Evolutionary conservation across 306 rosid genomes (phyloP).

Genomic region (Begonia masoniana): DNA sequence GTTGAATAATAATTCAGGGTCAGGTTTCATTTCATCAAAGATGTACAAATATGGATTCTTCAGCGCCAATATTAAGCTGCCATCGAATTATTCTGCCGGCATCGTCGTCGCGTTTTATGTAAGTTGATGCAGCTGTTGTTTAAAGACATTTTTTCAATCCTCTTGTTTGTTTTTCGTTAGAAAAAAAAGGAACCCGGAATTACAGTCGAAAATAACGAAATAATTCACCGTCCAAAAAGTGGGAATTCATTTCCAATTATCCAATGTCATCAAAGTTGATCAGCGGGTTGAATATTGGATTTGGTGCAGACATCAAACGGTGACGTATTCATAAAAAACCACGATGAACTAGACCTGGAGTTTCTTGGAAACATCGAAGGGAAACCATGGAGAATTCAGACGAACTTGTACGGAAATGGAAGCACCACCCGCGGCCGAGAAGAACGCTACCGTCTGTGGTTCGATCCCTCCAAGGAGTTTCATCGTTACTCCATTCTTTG

Average conservation of each 20-base stretch:
- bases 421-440: constrained; percentile 89
- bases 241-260: too few species aligned
- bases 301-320: constrained; percentile 69
- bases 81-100: constrained; percentile 81
- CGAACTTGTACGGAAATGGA: constrained; percentile 84
- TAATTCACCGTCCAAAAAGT: too few species aligned
- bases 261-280: too few species aligned
- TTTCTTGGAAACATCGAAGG: constrained; percentile 71
- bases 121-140: constrained; percentile 11
- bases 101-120: constrained; percentile 83
- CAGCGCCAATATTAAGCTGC: constrained; percentile 81
- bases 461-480: constrained; percentile 59
- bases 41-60: constrained; percentile 83
- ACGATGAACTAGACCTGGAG: constrained; percentile 91
- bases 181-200: too few species aligned
- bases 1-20: constrained; percentile 25
- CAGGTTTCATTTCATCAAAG: constrained; percentile 32
- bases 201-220: too few species aligned
- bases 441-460: constrained; percentile 90
- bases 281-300: too few species aligned
- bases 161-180: too few species aligned
- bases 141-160: background rate
- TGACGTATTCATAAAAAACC: constrained; percentile 67
- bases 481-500: constrained; percentile 95
- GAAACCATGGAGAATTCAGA: constrained; percentile 92